Percentiles rank a stretch among this genome's conserved stretches.
Evolutionary conservation across 2,329 filamentous ascomycete species (phyloP).

Genomic region (Alternaria sp.): DNA sequence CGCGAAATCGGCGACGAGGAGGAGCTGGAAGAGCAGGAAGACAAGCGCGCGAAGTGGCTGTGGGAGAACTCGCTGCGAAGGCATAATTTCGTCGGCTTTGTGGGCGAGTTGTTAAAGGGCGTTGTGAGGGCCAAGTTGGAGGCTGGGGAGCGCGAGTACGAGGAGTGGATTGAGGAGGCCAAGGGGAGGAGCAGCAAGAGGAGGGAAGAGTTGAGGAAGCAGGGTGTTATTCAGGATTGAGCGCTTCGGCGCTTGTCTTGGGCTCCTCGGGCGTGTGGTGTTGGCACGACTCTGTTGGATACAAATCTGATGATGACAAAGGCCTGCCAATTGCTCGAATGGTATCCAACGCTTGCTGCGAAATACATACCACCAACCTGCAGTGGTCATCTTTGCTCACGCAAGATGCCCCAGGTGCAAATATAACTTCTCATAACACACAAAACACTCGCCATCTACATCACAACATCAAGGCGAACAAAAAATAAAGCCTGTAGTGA

Average conservation of each 20-base stretch:
- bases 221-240: slow-evolving; percentile 38
- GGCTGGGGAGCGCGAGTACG: slow-evolving; percentile 71
- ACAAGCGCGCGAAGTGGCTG: slow-evolving; percentile 84
- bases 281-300: background rate
- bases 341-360: no score
- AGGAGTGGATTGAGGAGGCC: slow-evolving; percentile 75
- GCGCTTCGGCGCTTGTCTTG: no score
- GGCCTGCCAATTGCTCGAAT: background rate
- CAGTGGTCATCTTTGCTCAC: background rate
- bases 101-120: slow-evolving; percentile 86
- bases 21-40: slow-evolving; percentile 78
- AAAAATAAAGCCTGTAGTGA: no score
- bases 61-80: slow-evolving; percentile 93
- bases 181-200: slow-evolving; percentile 65
- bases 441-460: no score
- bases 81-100: slow-evolving; percentile 97
- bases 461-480: no score
- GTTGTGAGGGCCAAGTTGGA: slow-evolving; percentile 79
- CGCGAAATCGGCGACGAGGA: slow-evolving; percentile 84
- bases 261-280: no score
- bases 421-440: background rate
- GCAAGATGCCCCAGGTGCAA: background rate
- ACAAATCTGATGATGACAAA: slow-evolving; percentile 6
- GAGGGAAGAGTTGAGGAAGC: slow-evolving; percentile 56
- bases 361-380: background rate